These are phyloP conservation scores for Echium plantagineum DNA, from an alignment of 257 asterid genomes.

Conservation along the genomic window DNA sequence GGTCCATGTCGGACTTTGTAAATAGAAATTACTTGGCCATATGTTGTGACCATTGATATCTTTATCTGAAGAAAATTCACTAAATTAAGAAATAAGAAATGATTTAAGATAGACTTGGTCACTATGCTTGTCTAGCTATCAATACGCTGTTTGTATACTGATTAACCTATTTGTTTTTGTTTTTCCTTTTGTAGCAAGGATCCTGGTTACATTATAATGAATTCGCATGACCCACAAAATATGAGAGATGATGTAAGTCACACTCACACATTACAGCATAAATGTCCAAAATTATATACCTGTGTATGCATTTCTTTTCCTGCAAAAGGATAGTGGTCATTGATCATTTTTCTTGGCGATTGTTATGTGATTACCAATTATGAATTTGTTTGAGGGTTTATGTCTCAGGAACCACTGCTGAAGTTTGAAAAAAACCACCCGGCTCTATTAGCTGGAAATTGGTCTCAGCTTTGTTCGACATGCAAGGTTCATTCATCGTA, in stretches of 20 bases:
- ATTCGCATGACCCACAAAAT: slow-evolving; percentile 44
- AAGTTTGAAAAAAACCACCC: slow-evolving; percentile 75
- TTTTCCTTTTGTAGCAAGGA: slow-evolving; percentile 60
- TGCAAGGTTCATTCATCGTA: slow-evolving; percentile 62
- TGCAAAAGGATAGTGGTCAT: background rate
- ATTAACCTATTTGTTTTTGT: slow-evolving; percentile 1
- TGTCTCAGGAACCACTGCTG: slow-evolving; percentile 73
- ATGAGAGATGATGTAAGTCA: slow-evolving; percentile 81
- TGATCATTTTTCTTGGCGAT: too few species aligned
- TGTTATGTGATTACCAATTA: background rate
- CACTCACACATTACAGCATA: background rate
- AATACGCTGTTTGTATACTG: background rate
- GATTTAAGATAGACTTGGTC: background rate
- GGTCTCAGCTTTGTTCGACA: slow-evolving; percentile 98
- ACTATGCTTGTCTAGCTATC: background rate
- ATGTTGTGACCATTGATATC: too few species aligned
- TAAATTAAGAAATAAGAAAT: too few species aligned
- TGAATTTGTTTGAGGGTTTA: slow-evolving; percentile 3
- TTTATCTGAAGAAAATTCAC: too few species aligned
- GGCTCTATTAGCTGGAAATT: slow-evolving; percentile 85
- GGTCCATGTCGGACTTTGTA: too few species aligned
- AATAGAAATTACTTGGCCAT: too few species aligned
- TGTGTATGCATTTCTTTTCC: background rate
- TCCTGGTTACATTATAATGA: slow-evolving; percentile 82
- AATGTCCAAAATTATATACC: too few species aligned